These are phyloP conservation scores for Pythium chondricola DNA, from an alignment of 352 stramenopile genomes.

Conservation along the genomic window DNA sequence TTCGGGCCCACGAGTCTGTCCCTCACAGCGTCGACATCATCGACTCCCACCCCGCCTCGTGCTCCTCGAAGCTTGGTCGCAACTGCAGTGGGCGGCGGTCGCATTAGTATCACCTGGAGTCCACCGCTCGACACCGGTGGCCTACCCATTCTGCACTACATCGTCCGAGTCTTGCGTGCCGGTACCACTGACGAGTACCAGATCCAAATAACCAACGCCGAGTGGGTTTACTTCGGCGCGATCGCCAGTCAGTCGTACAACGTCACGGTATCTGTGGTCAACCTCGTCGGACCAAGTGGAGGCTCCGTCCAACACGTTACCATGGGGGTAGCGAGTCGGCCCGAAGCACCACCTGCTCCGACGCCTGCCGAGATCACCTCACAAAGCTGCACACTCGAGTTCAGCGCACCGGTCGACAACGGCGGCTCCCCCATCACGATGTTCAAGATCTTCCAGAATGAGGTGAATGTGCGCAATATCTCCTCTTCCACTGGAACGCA, in stretches of 20 bases:
- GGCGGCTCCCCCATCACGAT: slow-evolving; percentile 27
- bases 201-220: not conserved
- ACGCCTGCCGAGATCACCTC: slow-evolving; percentile 13
- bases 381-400: slow-evolving; percentile 27
- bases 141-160: slow-evolving; percentile 22
- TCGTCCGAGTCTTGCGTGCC: slow-evolving; percentile 1
- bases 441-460: slow-evolving; percentile 41
- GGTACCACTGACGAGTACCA: not conserved
- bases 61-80: slow-evolving; percentile 3
- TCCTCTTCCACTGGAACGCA: slow-evolving; percentile 15
- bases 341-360: slow-evolving; percentile 21
- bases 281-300: slow-evolving; percentile 20
- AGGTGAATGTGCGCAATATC: slow-evolving; percentile 16
- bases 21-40: slow-evolving; percentile 25
- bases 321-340: slow-evolving; percentile 23
- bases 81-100: slow-evolving; percentile 20
- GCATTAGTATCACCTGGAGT: slow-evolving; percentile 25
- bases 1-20: slow-evolving; percentile 20
- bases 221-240: slow-evolving; percentile 17
- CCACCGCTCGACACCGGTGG: slow-evolving; percentile 32
- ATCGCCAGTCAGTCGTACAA: slow-evolving; percentile 24
- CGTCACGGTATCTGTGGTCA: slow-evolving; percentile 22
- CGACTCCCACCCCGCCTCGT: slow-evolving; percentile 15
- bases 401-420: slow-evolving; percentile 32
- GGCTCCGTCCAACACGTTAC: slow-evolving; percentile 2